phyloP scores from a whole-genome alignment of 306 rosid species.

The Vicia faba region DNA sequence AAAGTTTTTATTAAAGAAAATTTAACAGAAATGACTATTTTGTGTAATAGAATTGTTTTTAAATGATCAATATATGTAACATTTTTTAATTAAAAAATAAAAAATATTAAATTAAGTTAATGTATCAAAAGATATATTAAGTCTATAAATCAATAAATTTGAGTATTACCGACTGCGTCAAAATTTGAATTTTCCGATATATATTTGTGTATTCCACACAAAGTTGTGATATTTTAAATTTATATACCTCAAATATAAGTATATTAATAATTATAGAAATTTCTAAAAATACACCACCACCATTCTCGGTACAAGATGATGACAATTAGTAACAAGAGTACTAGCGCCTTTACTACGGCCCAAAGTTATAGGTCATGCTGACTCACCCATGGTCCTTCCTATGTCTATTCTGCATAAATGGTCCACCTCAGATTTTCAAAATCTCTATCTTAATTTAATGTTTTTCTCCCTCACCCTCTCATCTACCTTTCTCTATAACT shows the following conservation, averaged over 20 bases:
- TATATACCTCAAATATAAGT: background rate
- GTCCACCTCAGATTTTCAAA: conserved; percentile 66
- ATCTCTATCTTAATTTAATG: conserved; percentile 49
- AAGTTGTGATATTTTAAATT: too few relatives aligned
- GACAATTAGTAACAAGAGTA: conserved; percentile 18
- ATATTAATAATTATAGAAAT: background rate
- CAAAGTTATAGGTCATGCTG: conserved; percentile 28
- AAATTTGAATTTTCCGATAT: background rate
- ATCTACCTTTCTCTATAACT: conserved; percentile 19
- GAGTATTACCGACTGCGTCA: too few relatives aligned
- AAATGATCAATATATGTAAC: too few relatives aligned
- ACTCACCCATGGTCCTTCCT: conserved; percentile 34
- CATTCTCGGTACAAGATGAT: conserved; percentile 4
- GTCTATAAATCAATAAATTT: too few relatives aligned
- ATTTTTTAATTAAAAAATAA: too few relatives aligned
- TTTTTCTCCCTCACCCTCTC: conserved; percentile 25
- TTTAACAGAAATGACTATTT: too few relatives aligned
- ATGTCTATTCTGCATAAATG: conserved; percentile 43
- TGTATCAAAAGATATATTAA: too few relatives aligned
- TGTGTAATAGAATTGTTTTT: too few relatives aligned
- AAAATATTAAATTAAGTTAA: too few relatives aligned
- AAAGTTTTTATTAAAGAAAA: too few relatives aligned
- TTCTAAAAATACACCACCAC: conserved; percentile 1
- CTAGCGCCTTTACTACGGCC: background rate
- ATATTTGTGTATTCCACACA: background rate